These are phyloP conservation scores for Boletus rufocinnamomeus DNA, from an alignment of 768 basidiomycete genomes.

Conservation along the genomic window DNA sequence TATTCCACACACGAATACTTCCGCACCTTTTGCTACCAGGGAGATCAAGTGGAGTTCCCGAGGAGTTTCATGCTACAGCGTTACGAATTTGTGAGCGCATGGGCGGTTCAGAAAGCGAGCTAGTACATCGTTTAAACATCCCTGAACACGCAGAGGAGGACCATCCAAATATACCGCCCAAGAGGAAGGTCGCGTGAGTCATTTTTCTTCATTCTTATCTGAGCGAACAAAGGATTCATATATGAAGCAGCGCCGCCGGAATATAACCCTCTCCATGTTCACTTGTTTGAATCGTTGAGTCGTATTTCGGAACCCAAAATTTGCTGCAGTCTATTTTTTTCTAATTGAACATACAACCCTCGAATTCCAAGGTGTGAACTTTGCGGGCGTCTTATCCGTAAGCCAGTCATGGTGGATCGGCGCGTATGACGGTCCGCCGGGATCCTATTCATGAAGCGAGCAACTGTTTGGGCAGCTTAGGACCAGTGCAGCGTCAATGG, in stretches of 20 bases:
- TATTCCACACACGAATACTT: constrained; percentile 39
- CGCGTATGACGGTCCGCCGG: neutral
- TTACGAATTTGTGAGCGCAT: constrained; percentile 31
- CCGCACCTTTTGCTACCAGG: constrained; percentile 34
- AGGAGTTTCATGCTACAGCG: constrained; percentile 32
- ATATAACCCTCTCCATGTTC: constrained; percentile 7
- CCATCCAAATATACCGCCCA: constrained; percentile 10
- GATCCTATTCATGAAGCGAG: neutral
- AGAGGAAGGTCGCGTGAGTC: constrained; percentile 30
- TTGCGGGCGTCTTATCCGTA: neutral
- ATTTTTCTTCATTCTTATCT: neutral
- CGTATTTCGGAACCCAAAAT: constrained; percentile 8
- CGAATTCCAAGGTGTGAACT: neutral
- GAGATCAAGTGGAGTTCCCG: constrained; percentile 31
- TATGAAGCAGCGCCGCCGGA: constrained; percentile 18
- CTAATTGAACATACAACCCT: constrained; percentile 14
- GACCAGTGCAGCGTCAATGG: neutral
- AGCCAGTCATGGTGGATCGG: neutral
- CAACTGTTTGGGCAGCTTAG: neutral
- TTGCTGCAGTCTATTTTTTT: constrained; percentile 7
- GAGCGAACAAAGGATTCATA: constrained; percentile 5
- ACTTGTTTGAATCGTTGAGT: constrained; percentile 7
- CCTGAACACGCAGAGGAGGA: constrained; percentile 7
- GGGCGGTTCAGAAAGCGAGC: constrained; percentile 32
- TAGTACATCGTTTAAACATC: constrained; percentile 6